phyloP scores from a whole-genome alignment of 805 yeast species.

The Pichia heedii region DNA sequence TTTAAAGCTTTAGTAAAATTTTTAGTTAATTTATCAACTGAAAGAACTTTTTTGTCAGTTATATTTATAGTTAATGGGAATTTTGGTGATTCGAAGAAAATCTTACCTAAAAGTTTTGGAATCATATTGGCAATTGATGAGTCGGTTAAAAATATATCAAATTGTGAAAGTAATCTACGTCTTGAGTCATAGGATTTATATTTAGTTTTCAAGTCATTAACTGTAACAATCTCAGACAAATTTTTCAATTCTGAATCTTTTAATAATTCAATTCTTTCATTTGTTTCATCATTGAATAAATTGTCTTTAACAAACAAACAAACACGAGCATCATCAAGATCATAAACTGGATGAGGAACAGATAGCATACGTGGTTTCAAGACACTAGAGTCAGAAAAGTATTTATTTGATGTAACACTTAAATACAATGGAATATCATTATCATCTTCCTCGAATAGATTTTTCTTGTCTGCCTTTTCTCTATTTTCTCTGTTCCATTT shows the following conservation, averaged over 20 bases:
- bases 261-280: constrained; percentile 35
- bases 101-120: constrained; percentile 78
- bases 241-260: constrained; percentile 34
- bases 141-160: constrained; percentile 76
- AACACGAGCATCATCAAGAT: constrained; percentile 32
- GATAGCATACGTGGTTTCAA: constrained; percentile 46
- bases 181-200: constrained; percentile 85
- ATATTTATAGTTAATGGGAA: constrained; percentile 56
- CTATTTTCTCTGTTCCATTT: constrained; percentile 40
- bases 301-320: constrained; percentile 67
- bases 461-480: constrained; percentile 19
- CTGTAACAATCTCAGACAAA: constrained; percentile 51
- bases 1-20: constrained; percentile 50
- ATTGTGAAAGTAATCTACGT: constrained; percentile 59
- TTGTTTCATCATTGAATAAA: constrained; percentile 34
- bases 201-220: constrained; percentile 68
- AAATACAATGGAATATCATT: constrained; percentile 48
- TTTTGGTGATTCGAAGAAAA: constrained; percentile 54
- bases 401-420: constrained; percentile 57
- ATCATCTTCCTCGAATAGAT: constrained; percentile 54
- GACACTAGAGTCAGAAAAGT: constrained; percentile 48
- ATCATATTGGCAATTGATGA: constrained; percentile 70
- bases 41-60: constrained; percentile 20
- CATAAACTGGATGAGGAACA: constrained; percentile 39
- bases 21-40: constrained; percentile 43